Evolutionary conservation across 2,329 filamentous ascomycete genomes (phyloP), one percentile per base, ranked within the genome.

Genomic region (Tolypocladium tundrense): DNA sequence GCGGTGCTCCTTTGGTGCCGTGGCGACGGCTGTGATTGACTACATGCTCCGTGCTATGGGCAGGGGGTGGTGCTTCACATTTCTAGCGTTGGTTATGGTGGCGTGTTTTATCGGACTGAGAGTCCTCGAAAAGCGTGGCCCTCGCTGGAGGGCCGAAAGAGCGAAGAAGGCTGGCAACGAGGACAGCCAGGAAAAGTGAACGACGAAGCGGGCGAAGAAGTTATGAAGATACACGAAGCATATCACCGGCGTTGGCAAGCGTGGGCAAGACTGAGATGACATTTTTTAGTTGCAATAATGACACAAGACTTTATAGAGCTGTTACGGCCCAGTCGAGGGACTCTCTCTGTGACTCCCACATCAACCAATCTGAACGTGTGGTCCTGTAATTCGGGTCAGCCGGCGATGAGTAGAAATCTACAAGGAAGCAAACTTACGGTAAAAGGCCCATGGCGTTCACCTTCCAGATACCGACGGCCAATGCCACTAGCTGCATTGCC

Each of bases 291-390:
- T 35, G 16, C 37, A 51, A 3, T 19, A 37, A 14, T n/a, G 21
- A 39, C 11, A 13, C 27, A 21, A 0, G n/a, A 14, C 31, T n/a
- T 53, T 33, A 60, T 51, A 58, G 42, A 45, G 84, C 85, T 63
- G 84, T 79, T 60, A 87, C 79, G 10, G 87, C 85, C 61, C 79
- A 75, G 69, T 92, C 88, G 61, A 88, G 65, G 19, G 87, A 82
- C 63, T 85, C 79, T 68, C 89, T 82, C 70, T 88, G 85, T 21
- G 80, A 79, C 72, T 99, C 94, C 94, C 94, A 99, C 58, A 93
- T 93, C 67, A 99, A 78, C 94, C 94, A 99, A 73, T 99, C 94
- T 64, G 91, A 96, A 70, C 91, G 86, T 60, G 94, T 97, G 57
- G 94, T 99, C 66, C 90, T 94, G 63, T 60, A 41, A 19, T 42